Base-by-base conservation (phyloP, 2,329 filamentous ascomycete species). In the Aureobasidium namibiae region DNA sequence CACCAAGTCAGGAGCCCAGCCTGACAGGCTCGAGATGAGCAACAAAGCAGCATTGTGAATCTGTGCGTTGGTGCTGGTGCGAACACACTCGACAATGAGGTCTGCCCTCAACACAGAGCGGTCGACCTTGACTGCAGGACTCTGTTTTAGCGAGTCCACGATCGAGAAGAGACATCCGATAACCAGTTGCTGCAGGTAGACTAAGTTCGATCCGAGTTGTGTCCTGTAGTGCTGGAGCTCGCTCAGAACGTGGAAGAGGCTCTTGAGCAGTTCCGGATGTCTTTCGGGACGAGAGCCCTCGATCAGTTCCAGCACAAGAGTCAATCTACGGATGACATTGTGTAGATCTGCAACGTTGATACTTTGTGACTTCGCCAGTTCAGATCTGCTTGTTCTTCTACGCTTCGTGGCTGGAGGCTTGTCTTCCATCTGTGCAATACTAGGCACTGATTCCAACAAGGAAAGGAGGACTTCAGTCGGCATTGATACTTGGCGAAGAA, bases 1-100 rank as follows among this genome's bases (percentile, higher is more conserved):
- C 3, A 99, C 90, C 49, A 95, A 78, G 70, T 96, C 92, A 0
- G 95, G 94, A 0, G 90, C 90, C 65, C 92, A 89, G 39, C 87
- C 87, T 23, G 94, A 92, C 41, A 99, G 79, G 60, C 86, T 88
- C 24, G 92, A 91, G 60, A 97, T 89, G 26, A 99, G 79, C 9
- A 97, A 82, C 14, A 99, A 79, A 4, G 94, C 92, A 6, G 88
- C 86, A 69, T 95, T 96, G 70, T 97, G 95, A 7, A 99, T 91
- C 63, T 96, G 90, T 0, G 92, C 91, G 71, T 89, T 96, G 26
- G 89, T 85, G 0, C 92, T 95, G 62, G 90, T 92, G 68, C 95
- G 89, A 45, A 99, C 89, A 75, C 92, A 96, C 69, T 95, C 92
- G 50, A 97, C 91, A 58, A 99, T 85, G 46, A 97, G 75, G 70